Evolutionary conservation across 2,329 filamentous ascomycete genomes (phyloP).

Genomic region (Penicillium nordicum): DNA sequence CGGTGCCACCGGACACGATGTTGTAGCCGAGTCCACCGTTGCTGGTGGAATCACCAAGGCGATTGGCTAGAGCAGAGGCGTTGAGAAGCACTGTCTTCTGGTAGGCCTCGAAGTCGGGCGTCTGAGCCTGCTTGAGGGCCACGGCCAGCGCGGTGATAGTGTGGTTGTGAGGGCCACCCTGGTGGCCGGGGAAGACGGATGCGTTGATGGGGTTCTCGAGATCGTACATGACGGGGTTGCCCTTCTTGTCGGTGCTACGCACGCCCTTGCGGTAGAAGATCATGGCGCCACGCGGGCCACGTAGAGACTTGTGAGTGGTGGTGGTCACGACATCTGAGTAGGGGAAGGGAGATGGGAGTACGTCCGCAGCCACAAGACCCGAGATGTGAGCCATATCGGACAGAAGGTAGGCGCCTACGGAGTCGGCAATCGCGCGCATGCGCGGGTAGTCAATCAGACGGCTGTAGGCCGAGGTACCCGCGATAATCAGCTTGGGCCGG

Average conservation of each 20-base stretch:
- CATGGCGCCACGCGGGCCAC: slow-evolving; percentile 96
- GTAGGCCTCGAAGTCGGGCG: slow-evolving; percentile 88
- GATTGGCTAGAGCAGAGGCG: slow-evolving; percentile 80
- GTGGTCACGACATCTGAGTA: slow-evolving; percentile 96
- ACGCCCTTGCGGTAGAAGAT: slow-evolving; percentile 99
- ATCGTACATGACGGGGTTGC: slow-evolving; percentile 86
- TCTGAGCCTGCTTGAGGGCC: slow-evolving; percentile 88
- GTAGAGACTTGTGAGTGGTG: slow-evolving; percentile 98
- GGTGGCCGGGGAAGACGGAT: slow-evolving; percentile 98
- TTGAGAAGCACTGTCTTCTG: slow-evolving; percentile 90
- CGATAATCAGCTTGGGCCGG: slow-evolving; percentile 93
- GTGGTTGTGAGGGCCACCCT: slow-evolving; percentile 98
- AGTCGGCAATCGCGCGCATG: slow-evolving; percentile 94
- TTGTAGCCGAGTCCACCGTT: slow-evolving; percentile 76
- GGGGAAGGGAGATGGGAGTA: slow-evolving; percentile 89
- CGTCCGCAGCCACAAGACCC: slow-evolving; percentile 85
- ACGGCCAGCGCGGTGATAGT: slow-evolving; percentile 97
- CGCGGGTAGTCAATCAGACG: slow-evolving; percentile 93
- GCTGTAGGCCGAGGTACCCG: slow-evolving; percentile 97
- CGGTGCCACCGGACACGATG: slow-evolving; percentile 90
- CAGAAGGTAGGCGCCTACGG: slow-evolving; percentile 88
- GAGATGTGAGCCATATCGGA: slow-evolving; percentile 99
- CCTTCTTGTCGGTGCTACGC: slow-evolving; percentile 85
- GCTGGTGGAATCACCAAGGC: slow-evolving; percentile 67
- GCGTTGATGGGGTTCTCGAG: slow-evolving; percentile 96